Base-by-base conservation (phyloP, 2,329 filamentous ascomycete species). In the Bipolaris zeicola region DNA sequence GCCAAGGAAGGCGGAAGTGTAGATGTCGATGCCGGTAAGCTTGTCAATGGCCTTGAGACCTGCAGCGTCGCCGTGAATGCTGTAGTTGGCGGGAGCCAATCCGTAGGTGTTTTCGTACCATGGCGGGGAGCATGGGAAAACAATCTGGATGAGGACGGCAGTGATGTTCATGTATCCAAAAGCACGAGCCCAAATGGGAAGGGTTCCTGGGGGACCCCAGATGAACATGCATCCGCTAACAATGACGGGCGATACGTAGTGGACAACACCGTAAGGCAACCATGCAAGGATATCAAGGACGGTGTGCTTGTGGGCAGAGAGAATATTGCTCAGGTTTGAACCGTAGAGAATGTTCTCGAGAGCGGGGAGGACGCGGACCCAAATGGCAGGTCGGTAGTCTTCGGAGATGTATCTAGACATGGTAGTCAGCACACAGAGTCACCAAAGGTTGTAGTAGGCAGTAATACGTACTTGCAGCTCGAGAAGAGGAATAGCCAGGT, bases 71-170 rank as follows among this genome's bases (percentile, higher is more conserved):
- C 94, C 94, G 42, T 86, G 83, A 83, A 98, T 96, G 44, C 90
- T 90, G 78, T 97, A 97, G 68, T 95, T 92, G 46, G 94, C 94
- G 2, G 94, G 93, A 28, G 91, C 91, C 49, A 97, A 81, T 14
- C 94, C 94, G 75, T 96, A 92, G 69, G 90, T 83, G 76, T 95
- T 96, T 82, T 97, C 94, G 72, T 97, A 98, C 94, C 94, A 98
- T 1, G 94, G 94, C 24, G 94, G 91, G 22, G 93, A 95, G 81
- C 94, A 97, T 1, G 94, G 94, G 78, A 97, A 96, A 60, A 92
- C 77, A 51, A 97, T 83, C 79, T 97, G 93, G 63, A 96, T 93
- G 31, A 88, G 86, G 54, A 97, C 94, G 50, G 92, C 94, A 11
- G 88, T 81, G 62, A 96, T 86, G 78, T 92, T 95, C 86, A 97